Conservation (phyloP, 208 protist species). For the Acanthamoeba culbertsoni region DNA sequence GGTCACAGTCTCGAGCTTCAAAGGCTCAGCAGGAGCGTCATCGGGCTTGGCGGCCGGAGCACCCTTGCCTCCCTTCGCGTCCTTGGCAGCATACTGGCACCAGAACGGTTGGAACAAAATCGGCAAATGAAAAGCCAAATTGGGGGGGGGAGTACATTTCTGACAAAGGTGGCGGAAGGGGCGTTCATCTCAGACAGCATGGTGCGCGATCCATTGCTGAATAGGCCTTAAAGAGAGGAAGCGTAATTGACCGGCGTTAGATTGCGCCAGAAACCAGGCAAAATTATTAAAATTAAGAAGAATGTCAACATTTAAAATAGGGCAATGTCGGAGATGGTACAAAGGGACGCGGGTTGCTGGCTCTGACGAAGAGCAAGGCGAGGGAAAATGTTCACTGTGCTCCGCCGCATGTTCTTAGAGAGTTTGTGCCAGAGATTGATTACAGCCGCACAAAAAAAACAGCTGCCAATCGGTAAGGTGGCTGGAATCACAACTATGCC, state of each 20-base stretch:
- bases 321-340: background rate
- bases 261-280: background rate
- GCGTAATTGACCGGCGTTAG: background rate
- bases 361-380: slow-evolving; percentile 16
- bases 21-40: background rate
- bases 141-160: background rate
- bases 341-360: background rate
- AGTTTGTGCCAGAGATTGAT: too few relatives aligned
- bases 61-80: slow-evolving; percentile 44
- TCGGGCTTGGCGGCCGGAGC: slow-evolving; percentile 27
- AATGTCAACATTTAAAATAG: background rate
- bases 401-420: slow-evolving; percentile 7
- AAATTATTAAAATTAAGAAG: background rate
- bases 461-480: background rate
- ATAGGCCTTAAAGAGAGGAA: background rate
- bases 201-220: slow-evolving; percentile 39
- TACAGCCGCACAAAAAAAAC: background rate
- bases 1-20: background rate
- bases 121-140: background rate
- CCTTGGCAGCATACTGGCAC: background rate
- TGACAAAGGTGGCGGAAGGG: background rate
- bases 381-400: background rate
- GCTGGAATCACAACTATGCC: background rate
- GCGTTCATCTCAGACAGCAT: background rate
- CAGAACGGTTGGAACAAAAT: background rate